Evolutionary conservation across 2,329 filamentous ascomycete genomes (phyloP), one percentile per base, ranked within the genome.

Genomic region (Pezicula neosporulosa): DNA sequence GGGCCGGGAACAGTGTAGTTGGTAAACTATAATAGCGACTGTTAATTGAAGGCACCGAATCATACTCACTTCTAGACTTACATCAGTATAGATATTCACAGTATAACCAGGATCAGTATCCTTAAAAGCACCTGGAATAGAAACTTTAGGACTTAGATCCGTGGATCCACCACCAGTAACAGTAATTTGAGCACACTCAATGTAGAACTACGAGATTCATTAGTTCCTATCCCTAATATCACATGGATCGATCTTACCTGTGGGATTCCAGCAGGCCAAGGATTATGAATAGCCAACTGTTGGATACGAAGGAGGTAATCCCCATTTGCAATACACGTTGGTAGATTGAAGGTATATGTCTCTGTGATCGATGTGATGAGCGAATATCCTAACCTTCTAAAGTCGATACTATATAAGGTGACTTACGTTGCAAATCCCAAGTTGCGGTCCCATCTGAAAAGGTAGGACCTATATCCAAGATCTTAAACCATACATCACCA

Each of bases 401-500:
- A 21, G 21, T 21, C 21, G 28, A 30, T 12, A 9, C 7, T 12
- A 30, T 12, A 30, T 30, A 12, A 12, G 28, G 28, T 12, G n/a
- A 51, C 54, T n/a, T 54, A 66, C 63, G 59, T 10, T 47, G 45
- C 5, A 66, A 59, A 30, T 57, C 54, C 63, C 63, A 66, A 13
- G 57, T 60, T 1, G 46, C 46, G 16, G 53, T 28, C 9, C 59
- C 57, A 21, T 48, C 48, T 6, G 57, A 47, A 36, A 66, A 66
- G 2, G 60, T 66, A 2, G 66, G 63, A 7, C 63, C 62, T 18
- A 67, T 59, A 46, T 70, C 62, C 38, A 62, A 60, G 41, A 70
- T 68, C 54, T 69, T 68, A 51, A 70, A 70, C 67, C 68, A 70
- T 4, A 68, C 66, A 18, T 58, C 46, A 12, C 68, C 68, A 6